Percentiles rank a stretch among this genome's conserved stretches.
phyloP scores from a whole-genome alignment of 805 yeast genomes.

The Helenozyma baotianmanensis region DNA sequence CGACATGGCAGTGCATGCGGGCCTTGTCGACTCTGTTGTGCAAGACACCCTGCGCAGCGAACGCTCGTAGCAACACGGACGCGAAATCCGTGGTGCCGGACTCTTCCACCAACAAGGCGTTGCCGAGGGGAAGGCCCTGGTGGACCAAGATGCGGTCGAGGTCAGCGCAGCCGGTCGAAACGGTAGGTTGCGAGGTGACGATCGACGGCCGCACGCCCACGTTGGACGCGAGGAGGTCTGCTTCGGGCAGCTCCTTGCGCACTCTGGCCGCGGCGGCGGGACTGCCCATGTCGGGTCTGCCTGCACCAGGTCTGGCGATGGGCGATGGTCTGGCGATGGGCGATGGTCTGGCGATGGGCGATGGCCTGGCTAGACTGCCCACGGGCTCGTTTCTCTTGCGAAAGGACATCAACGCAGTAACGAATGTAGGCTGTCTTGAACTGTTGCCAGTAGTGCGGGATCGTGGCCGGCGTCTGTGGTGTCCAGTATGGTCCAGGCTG shows the following conservation, averaged over 20 bases:
- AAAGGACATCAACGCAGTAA: constrained; percentile 64
- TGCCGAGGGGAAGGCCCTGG: constrained; percentile 81
- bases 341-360: too few species aligned
- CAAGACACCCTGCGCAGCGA: constrained; percentile 71
- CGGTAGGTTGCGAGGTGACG: constrained; percentile 65
- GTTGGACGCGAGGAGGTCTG: too few species aligned
- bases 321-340: too few species aligned
- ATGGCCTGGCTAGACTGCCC: neutral
- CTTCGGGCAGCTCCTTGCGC: too few species aligned
- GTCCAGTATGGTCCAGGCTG: too few species aligned
- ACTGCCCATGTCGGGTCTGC: too few species aligned
- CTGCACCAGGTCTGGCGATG: too few species aligned
- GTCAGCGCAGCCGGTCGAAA: constrained; percentile 77
- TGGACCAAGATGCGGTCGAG: constrained; percentile 73
- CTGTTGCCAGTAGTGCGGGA: too few species aligned
- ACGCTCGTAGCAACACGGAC: constrained; percentile 61
- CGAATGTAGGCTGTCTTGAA: too few species aligned
- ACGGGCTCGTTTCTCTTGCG: constrained; percentile 52
- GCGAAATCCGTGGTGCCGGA: constrained; percentile 85
- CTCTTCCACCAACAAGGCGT: constrained; percentile 69
- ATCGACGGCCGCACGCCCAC: constrained; percentile 69
- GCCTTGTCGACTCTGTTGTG: constrained; percentile 49
- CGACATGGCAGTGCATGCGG: constrained; percentile 47
- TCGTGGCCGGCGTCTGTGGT: too few species aligned
- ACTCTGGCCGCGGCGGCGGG: too few species aligned